Base-by-base conservation (phyloP, 208 protist genomes). In the Chromosphaera perkinsii region DNA sequence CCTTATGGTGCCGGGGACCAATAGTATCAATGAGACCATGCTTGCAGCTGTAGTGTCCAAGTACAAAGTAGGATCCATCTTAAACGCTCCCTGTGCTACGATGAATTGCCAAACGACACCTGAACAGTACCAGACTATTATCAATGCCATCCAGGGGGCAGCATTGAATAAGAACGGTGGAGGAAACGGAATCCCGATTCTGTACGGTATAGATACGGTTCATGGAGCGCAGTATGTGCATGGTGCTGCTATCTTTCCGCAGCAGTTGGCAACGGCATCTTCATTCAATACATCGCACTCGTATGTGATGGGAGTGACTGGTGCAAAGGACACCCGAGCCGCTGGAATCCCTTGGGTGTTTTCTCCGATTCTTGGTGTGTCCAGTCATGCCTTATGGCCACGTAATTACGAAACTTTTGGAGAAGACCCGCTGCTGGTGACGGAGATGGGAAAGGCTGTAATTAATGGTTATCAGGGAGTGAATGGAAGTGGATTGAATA, bases 361-460 rank as follows among this genome's bases (percentile, higher is more conserved):
- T 42, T 42, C 67, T 0, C 79, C 79, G 32, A 71, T 83, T 24
- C 58, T 78, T n/a, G 77, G 65, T 22, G 73, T 84, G 31, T 62
- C 69, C 1, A 47, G 51, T 22, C 61, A 83, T 31, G 66, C 72
- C 7, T 1, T 43, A 1, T 84, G 77, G 77, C 52, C 77, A 27
- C 72, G 79, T 32, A 51, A 82, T 35, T 81, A 77, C 42, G 79
- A 82, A 69, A 83, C 79, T 2, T 84, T 84, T 62, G 79, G 79
- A 20, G 79, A 82, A 61, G 73, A 83, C 51, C 72, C 73, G 4
- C 43, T 60, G 20, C 14, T 83, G 0, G 65, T 57, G 47, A 36
- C 31, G 32, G 5, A 47, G 14, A 66, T 77, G 62, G 66, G 59
- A 4, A 37, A 36, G 10, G 56, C 58, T 22, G 55, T 66, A 12